Evolutionary conservation across 208 protist species (phyloP), one percentile per base, ranked within the genome.

Genomic region (Blastocrithidia nonstop): DNA sequence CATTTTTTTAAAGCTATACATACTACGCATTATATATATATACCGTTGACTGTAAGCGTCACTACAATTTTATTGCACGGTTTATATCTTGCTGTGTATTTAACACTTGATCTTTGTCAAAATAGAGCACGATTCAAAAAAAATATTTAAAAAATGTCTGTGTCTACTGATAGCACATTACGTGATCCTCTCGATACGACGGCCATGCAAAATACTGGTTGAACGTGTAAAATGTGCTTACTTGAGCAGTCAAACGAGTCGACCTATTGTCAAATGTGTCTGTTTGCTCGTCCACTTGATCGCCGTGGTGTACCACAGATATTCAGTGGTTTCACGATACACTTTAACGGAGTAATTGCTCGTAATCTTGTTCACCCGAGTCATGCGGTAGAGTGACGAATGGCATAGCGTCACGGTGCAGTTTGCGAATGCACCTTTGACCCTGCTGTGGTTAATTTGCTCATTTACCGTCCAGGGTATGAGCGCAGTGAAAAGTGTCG

Each of bases 301-400:
- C 69, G 76, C 41, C 59, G 54, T 15, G 73, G 76, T 13, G 60
- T 86, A 20, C 83, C 78, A 32, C 78, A 93, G 58, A 77, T 93
- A 39, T 93, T 93, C 61, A 52, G 75, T 11, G 78, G 76, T 19
- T 82, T 74, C 58, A 43, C 40, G 8, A 64, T 93, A n/a, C 75
- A 88, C 59, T 93, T 93, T 55, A 93, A 93, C 58, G 83, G 83
- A 21, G 67, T 93, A 36, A 80, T 93, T 49, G 76, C 83, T 11
- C 78, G 75, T 38, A 87, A 66, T 13, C 45, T 88, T 25, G 52
- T 67, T 11, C 83, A 93, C 57, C 78, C 75, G 27, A 88, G 78
- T 51, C 83, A 93, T 50, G 61, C 76, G 9, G 68, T 88, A 13
- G 83, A 93, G 65, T 93, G 83, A 79, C 78, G 83, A 37, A 88